Base-by-base conservation (phyloP, 345 rosid species). In the Cardamine chenopodiifolia region DNA sequence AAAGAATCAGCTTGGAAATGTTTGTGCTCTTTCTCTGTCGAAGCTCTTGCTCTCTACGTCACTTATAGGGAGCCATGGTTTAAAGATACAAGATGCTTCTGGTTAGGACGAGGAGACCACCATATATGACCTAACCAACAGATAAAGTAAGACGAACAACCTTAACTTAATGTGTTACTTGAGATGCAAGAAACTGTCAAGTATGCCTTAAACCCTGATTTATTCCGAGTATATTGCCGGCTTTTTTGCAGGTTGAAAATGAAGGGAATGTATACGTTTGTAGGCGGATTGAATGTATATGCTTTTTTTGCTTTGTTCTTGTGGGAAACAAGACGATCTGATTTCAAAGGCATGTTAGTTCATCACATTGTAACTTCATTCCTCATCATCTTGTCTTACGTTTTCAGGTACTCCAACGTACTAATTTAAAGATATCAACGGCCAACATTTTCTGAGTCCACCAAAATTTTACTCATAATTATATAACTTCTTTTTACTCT, bases 1-100 rank as follows among this genome's bases (percentile, higher is more conserved):
- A 88, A 91, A 78, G 97, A 93, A 72, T 88, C 97, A 0, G 97
- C 94, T 32, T 93, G 97, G 96, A 93, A 93, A 82, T 91, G 85
- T 75, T 35, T 91, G 7, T 93, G 89, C 72, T 89, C 80, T 72
- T 53, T 86, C 65, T 87, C 94, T 12, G 84, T 85, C 1, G 98
- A 93, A 77, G 7, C 78, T 79, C 55, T 93, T 56, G 83, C 83
- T 66, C 71, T 91, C 32, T 40, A 48, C 63, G 89, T 91, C 57
- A 73, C 90, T 68, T 87, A 85, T 74, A 62, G 80, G 23, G 97
- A 91, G 82, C 96, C 97, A 71, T 93, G 98, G 98, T 86, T 91
- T 74, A 82, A 82, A 59, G 82, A 80, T 29, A 88, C 92, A 13
- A 83, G 75, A 74, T 79, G 80, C 82, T 93, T 87, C 77, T 91